Conservation (phyloP, 83 land plant species). For the Thuja plicata region DNA sequence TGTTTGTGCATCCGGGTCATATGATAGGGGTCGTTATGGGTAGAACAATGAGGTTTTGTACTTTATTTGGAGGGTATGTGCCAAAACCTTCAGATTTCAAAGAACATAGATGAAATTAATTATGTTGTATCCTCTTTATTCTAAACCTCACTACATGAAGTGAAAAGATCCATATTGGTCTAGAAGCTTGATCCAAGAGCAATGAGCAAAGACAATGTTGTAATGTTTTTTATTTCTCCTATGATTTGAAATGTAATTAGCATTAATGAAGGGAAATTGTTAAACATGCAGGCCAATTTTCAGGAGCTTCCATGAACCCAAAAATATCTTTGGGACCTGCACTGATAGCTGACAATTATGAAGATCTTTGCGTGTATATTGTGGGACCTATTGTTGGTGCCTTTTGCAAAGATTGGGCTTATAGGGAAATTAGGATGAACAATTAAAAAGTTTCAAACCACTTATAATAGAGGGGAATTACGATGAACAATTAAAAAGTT, state of each 20-base stretch:
- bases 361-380: constrained; percentile 31
- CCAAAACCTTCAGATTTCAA: background rate
- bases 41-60: background rate
- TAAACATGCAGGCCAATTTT: constrained; percentile 21
- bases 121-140: too few species aligned
- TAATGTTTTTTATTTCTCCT: background rate
- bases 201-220: too few species aligned
- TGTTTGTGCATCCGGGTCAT: background rate
- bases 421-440: background rate
- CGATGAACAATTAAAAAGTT: background rate
- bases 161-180: too few species aligned
- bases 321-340: constrained; percentile 36
- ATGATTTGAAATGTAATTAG: background rate
- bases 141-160: too few species aligned
- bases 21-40: constrained; percentile 7
- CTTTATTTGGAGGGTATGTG: constrained; percentile 12
- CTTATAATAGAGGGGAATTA: background rate
- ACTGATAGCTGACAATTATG: constrained; percentile 8
- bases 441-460: background rate
- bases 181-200: too few species aligned
- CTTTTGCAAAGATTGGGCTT: background rate
- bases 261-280: background rate
- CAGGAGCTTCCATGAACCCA: constrained; percentile 45
- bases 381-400: constrained; percentile 30
- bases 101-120: too few species aligned